phyloP scores from a whole-genome alignment of 495 filamentous ascomycete genomes.

The Platismatia glauca region DNA sequence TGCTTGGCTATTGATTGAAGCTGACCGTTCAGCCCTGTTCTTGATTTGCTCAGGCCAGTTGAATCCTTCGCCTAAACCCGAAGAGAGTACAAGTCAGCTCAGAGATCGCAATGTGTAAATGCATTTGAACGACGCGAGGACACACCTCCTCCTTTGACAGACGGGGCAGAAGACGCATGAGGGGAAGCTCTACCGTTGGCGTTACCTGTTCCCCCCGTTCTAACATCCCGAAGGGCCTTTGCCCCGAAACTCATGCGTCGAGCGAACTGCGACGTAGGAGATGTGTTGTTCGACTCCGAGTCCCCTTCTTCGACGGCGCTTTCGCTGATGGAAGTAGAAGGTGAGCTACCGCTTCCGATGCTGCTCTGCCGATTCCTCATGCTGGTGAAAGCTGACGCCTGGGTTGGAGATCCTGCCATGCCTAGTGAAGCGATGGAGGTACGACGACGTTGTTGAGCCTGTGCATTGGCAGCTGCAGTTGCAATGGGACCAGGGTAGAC shows the following conservation, averaged over 20 bases:
- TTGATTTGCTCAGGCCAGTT: conserved; percentile 94
- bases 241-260: conserved; percentile 89
- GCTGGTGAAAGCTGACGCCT: conserved; percentile 46
- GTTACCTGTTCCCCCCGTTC: conserved; percentile 43
- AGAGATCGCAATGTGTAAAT: not conserved
- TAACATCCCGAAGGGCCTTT: conserved; percentile 66
- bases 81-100: conserved; percentile 48
- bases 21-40: conserved; percentile 74
- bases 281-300: conserved; percentile 35
- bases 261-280: conserved; percentile 65
- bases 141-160: conserved; percentile 41
- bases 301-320: conserved; percentile 75
- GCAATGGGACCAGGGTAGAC: conserved; percentile 55
- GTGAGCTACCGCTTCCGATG: conserved; percentile 58
- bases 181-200: conserved; percentile 28
- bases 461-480: conserved; percentile 51
- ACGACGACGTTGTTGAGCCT: conserved; percentile 65
- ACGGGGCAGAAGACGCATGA: conserved; percentile 35
- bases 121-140: conserved; percentile 30
- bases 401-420: conserved; percentile 67
- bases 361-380: conserved; percentile 60
- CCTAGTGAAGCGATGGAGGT: conserved; percentile 83
- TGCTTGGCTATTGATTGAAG: conserved; percentile 45
- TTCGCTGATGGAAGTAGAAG: conserved; percentile 74
- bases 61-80: conserved; percentile 71